These are phyloP conservation scores for Fusarium kyushuense DNA, from an alignment of 2,329 filamentous ascomycete species.

Conservation along the genomic window DNA sequence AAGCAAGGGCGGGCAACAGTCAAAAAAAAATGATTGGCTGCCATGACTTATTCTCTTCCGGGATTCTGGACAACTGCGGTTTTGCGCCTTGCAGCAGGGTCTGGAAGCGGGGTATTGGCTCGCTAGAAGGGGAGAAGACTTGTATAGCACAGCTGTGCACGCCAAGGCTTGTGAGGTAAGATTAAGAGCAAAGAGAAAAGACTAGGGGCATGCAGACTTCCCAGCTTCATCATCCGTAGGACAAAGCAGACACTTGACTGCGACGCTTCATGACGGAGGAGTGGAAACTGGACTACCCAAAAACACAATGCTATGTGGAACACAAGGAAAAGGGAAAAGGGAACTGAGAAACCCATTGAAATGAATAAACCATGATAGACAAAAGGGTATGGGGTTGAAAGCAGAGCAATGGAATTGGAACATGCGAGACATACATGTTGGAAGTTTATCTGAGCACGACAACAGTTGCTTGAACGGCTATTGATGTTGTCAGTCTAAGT, in stretches of 20 bases:
- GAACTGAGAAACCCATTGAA: conserved; percentile 1
- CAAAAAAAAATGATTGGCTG: conserved; percentile 40
- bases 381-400: conserved; percentile 1
- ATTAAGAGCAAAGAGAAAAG: conserved; percentile 7
- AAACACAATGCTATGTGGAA: conserved; percentile 35
- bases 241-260: conserved; percentile 32
- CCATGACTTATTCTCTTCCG: conserved; percentile 35
- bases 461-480: conserved; percentile 35
- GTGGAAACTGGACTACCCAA: conserved; percentile 18
- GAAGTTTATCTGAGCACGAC: background rate
- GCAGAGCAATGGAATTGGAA: conserved; percentile 23
- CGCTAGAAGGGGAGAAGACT: conserved; percentile 20
- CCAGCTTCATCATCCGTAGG: conserved; percentile 23
- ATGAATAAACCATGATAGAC: background rate
- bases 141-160: conserved; percentile 30
- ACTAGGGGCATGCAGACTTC: conserved; percentile 14
- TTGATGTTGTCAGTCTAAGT: conserved; percentile 43
- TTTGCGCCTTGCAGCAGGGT: conserved; percentile 41
- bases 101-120: conserved; percentile 35
- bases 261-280: conserved; percentile 21
- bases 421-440: conserved; percentile 42
- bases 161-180: conserved; percentile 33
- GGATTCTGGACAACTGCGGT: conserved; percentile 41
- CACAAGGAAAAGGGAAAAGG: conserved; percentile 44
- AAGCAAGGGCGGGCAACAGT: conserved; percentile 12